phyloP scores from a whole-genome alignment of 768 basidiomycete species.

The Pleurotus tuber-regium region DNA sequence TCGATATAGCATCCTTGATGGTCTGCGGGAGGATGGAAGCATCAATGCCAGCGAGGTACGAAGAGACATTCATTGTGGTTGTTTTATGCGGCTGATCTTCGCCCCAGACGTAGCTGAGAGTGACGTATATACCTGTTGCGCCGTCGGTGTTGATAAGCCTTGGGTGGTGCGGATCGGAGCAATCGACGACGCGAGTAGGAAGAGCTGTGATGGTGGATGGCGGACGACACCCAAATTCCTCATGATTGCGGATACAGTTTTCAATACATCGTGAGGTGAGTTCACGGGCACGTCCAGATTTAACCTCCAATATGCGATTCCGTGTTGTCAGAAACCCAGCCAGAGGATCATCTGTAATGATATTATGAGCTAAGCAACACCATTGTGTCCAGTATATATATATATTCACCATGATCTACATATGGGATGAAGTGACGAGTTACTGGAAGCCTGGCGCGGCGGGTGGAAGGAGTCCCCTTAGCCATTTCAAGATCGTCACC shows the following conservation, averaged over 20 bases:
- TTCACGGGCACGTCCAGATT: not conserved
- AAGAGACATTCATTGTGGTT: not conserved
- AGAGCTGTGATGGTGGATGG: not conserved
- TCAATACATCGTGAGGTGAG: not conserved
- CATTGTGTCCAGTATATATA: too few species aligned
- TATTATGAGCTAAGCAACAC: too few species aligned
- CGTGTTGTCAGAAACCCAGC: not conserved
- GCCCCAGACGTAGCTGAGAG: constrained; percentile 1
- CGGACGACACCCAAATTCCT: not conserved
- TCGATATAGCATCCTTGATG: constrained; percentile 1
- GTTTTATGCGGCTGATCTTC: constrained; percentile 2
- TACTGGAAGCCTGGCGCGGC: too few species aligned
- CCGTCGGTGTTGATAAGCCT: not conserved
- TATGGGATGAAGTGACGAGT: too few species aligned
- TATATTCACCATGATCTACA: too few species aligned
- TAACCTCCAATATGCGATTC: not conserved
- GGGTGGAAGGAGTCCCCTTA: too few species aligned
- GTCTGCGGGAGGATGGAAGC: not conserved
- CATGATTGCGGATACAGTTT: not conserved
- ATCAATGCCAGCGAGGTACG: not conserved
- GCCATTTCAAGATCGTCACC: too few species aligned
- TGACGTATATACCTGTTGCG: not conserved
- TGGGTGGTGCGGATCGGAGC: not conserved
- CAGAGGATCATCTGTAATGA: not conserved
- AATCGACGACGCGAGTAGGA: not conserved